Evolutionary conservation across 257 asterid genomes (phyloP).

Genomic region (Nicotiana sylvestris): DNA sequence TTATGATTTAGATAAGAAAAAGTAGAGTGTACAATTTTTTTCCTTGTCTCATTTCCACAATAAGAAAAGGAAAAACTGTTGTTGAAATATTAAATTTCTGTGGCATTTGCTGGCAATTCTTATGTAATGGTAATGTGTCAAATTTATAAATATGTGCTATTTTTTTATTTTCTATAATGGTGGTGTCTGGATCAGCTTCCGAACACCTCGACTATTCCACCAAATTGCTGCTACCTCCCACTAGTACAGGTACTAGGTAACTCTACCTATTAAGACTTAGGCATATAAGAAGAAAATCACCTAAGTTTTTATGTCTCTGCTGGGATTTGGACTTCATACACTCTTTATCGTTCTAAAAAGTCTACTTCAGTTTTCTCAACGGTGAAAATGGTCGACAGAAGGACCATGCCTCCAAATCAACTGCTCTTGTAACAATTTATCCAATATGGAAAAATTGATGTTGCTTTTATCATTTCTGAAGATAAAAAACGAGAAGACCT

Average conservation of each 20-base stretch:
- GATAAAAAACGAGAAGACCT: slow-evolving; percentile 66
- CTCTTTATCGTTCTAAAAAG: neutral
- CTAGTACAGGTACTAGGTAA: no score
- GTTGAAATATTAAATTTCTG: neutral
- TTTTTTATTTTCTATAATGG: neutral
- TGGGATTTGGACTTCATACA: neutral
- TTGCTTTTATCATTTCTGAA: slow-evolving; percentile 14
- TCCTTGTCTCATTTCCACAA: neutral
- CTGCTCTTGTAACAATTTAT: neutral
- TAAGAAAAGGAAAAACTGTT: neutral
- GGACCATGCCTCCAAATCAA: neutral
- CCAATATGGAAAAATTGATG: neutral
- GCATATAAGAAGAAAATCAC: neutral
- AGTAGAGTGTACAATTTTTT: neutral
- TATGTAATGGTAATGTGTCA: neutral
- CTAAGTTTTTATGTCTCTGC: no score
- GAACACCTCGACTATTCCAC: no score
- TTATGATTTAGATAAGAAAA: neutral
- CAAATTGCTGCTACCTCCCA: neutral
- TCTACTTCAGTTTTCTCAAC: neutral
- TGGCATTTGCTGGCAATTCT: neutral
- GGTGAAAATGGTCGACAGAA: neutral
- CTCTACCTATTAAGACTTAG: no score
- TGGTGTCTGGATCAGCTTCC: neutral
- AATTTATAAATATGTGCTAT: neutral